phyloP scores from a whole-genome alignment of 148 eudicot genomes.

The Vaccinium macrocarpon region DNA sequence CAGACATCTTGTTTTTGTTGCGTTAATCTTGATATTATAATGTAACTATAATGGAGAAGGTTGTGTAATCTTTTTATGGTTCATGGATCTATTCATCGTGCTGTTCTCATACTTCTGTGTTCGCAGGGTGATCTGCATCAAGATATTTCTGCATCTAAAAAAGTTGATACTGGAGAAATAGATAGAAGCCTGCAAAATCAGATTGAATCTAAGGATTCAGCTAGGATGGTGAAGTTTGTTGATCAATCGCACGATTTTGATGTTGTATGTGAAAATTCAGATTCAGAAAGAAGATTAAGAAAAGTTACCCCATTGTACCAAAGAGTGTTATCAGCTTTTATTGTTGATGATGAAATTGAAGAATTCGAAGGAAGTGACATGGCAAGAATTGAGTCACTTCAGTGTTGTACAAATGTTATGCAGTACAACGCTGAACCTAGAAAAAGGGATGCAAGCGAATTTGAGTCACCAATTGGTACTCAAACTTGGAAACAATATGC shows the following conservation, averaged over 20 bases:
- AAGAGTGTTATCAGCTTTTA: conserved; percentile 88
- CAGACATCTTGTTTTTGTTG: conserved; percentile 3
- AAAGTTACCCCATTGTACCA: conserved; percentile 56
- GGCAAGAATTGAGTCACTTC: conserved; percentile 28
- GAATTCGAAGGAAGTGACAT: conserved; percentile 50
- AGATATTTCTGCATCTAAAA: conserved; percentile 31
- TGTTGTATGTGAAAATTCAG: conserved; percentile 35
- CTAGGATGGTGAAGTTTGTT: conserved; percentile 30
- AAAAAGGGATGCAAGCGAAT: conserved; percentile 23
- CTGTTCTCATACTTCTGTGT: conserved; percentile 9
- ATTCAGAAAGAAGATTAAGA: conserved; percentile 36
- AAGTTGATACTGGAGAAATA: conserved; percentile 35
- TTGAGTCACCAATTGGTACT: conserved; percentile 26
- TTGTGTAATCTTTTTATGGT: neutral
- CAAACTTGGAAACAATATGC: conserved; percentile 24
- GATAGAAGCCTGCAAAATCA: conserved; percentile 33
- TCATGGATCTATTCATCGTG: neutral
- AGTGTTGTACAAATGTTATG: conserved; percentile 31
- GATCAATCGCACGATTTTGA: conserved; percentile 46
- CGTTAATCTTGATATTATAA: neutral
- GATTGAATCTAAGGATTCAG: conserved; percentile 33
- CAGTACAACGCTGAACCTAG: conserved; percentile 18
- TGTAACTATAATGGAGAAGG: neutral
- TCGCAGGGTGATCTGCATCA: conserved; percentile 49
- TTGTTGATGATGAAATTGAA: conserved; percentile 73